Base-by-base conservation (phyloP, 768 basidiomycete species). In the Mycena epipterygia region DNA sequence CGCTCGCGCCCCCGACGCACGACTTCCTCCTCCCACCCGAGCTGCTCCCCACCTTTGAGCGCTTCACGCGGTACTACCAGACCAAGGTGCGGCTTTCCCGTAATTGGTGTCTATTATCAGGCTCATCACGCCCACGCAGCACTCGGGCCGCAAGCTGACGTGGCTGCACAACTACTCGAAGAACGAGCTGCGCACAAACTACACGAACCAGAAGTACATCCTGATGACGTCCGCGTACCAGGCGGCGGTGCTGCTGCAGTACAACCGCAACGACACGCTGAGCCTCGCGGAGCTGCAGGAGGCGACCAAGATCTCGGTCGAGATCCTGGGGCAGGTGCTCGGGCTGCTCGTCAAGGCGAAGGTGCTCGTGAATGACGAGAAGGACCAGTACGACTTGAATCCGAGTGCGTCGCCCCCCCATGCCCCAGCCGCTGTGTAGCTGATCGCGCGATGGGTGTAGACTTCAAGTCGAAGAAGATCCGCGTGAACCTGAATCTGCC, bases 121-220 rank as follows among this genome's bases (percentile, higher is more conserved):
- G 27, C 48, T 63, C 27, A 53, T n/a, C 51, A 60, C 42, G 5
- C 25, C 12, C 23, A 1, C 90, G 77, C 95, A 97, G 81, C 95
- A 97, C 80, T 94, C 93, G 2, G 97, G 96, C n/a, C 93, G 97
- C 70, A 97, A 97, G 79, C 88, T 99, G 46, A 97, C 95, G 0
- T 99, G 97, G 97, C 83, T 99, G n/a, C 99, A 97, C 97, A 97
- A 98, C 78, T 95, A 97, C 80, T 96, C 92, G 60, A 97, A 97
- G 85, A 96, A 96, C 83, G 98, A 99, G 80, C 88, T 99, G 12
- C 90, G 93, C 64, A 97, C 97, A 71, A 96, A 93, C 78, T 96
- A 98, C 82, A 86, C 95, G 66, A 92, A 91, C 77, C 95, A 96
- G 81, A 98, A 96, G 81, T 98, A 98, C 85, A 96, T 97, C 74